Evolutionary conservation across 257 asterid genomes (phyloP).

Genomic region (Ehretia macrophylla): DNA sequence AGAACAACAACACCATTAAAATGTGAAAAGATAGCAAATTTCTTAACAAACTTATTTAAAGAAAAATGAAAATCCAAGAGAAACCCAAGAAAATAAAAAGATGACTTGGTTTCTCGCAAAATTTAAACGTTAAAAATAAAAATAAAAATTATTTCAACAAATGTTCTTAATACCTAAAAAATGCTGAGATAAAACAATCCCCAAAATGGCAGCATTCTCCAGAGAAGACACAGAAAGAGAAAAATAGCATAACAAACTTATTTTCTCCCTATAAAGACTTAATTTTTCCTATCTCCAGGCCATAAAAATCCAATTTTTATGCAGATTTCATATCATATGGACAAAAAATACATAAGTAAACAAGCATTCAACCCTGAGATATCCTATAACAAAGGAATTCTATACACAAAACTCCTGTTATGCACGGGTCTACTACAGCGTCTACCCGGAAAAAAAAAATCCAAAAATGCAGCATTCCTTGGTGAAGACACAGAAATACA

Average conservation of each 20-base stretch:
- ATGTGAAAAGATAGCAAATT: neutral
- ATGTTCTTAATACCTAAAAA: too few species aligned
- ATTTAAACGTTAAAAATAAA: too few species aligned
- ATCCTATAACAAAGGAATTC: too few species aligned
- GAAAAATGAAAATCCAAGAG: too few species aligned
- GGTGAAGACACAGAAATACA: neutral
- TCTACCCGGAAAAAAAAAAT: too few species aligned
- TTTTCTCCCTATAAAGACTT: neutral
- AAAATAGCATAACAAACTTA: neutral
- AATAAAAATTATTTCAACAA: too few species aligned
- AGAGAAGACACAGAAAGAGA: neutral
- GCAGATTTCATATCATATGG: too few species aligned
- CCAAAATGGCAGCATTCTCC: neutral
- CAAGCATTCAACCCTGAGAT: neutral
- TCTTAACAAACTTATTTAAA: too few species aligned
- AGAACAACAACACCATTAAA: neutral
- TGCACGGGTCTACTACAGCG: too few species aligned
- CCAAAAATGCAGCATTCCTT: conserved; percentile 1
- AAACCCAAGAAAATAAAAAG: too few species aligned
- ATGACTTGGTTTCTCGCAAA: too few species aligned
- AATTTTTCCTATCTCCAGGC: neutral
- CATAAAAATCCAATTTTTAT: neutral
- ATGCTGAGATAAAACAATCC: neutral
- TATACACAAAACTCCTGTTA: neutral
- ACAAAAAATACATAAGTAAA: neutral